Evolutionary conservation across 805 yeast genomes (phyloP), one percentile per base, ranked within the genome.

Genomic region (Candida qinlingensis): DNA sequence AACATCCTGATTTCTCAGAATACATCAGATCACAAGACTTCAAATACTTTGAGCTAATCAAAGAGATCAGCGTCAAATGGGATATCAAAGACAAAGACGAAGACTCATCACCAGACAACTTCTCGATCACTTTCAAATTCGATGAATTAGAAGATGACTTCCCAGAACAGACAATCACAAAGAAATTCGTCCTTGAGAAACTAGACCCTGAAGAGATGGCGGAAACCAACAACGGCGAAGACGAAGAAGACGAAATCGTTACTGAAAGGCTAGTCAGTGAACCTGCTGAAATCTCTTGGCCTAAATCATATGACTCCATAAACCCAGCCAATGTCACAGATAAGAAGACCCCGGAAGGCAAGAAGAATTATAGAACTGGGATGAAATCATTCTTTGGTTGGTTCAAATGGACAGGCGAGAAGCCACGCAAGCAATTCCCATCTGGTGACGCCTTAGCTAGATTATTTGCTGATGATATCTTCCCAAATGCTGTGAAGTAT

Each of bases 381-480:
- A 84, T 84, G 89, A 83, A 83, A 60, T 81, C 92, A 11, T 85
- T 92, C 59, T 91, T 92, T 65, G 84, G 89, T 6, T 91, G 91
- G 83, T 91, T 90, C 62, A 71, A 72, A 42, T 90, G 95, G 91
- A 85, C 94, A 1, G 96, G 96, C 0, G 63, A 68, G 35, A 83
- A 82, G 54, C 85, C 88, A 2, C 86, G 88, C 1, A 87, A 81
- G 66, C 94, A 82, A 62, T 87, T 81, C 61, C 76, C 90, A 52
- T 75, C 77, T 48, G 96, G 96, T 27, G 92, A 83, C 52, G 89
- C 83, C 9, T 72, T 91, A 47, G 87, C 96, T 0, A 71, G 80
- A 45, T 66, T 87, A 39, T 70, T 92, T 11, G 72, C 79, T 5
- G 96, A 89, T 41, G 96, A 91, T 58, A 62, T 92, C 39, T 91